Evolutionary conservation across 1,284 basidiomycete species (phyloP), one percentile per base, ranked within the genome.

Genomic region (Boletellus sp.): DNA sequence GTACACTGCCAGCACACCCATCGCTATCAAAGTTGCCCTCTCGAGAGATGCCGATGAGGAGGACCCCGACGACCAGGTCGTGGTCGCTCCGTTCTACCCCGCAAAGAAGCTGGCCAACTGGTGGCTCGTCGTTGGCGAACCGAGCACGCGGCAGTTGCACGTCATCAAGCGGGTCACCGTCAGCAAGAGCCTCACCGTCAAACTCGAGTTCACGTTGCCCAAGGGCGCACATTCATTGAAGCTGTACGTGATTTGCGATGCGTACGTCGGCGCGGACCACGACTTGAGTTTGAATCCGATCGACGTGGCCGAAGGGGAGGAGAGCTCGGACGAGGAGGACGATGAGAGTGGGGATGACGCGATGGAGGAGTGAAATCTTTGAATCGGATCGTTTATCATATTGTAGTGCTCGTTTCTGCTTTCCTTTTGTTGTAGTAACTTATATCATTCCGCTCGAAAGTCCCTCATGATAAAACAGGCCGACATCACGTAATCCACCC

Each of bases 121-220:
- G 94, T 99, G 95, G 95, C 77, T 98, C 28, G 93, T 98, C 36
- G 81, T 98, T 6, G 94, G 94, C 28, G 92, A 97, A 58, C 83
- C 73, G 52, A 78, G 69, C 64, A 86, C 74, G 59, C 81, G 80
- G 54, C 86, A 90, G 60, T 75, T 99, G 39, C 83, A 95, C 30
- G 90, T 91, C 47, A 97, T 99, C 80, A 97, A 98, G 75, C 89
- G 89, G 53, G 91, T 98, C 21, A 97, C 96, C 0, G 84, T 98
- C 57, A 85, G 81, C 62, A 85, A 84, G 61, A 85, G 76, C 56
- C 78, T 97, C 13, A 73, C 77, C 21, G 86, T 92, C 53, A 93
- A 93, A 66, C 82, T 99, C 36, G 93, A 98, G 69, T 91, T 98
- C 63, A 89, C 83, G 24, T 69, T 97, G 44, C 85, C 90, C 0